These are phyloP conservation scores for Anacardium occidentale DNA, from an alignment of 345 rosid genomes.

Conservation along the genomic window DNA sequence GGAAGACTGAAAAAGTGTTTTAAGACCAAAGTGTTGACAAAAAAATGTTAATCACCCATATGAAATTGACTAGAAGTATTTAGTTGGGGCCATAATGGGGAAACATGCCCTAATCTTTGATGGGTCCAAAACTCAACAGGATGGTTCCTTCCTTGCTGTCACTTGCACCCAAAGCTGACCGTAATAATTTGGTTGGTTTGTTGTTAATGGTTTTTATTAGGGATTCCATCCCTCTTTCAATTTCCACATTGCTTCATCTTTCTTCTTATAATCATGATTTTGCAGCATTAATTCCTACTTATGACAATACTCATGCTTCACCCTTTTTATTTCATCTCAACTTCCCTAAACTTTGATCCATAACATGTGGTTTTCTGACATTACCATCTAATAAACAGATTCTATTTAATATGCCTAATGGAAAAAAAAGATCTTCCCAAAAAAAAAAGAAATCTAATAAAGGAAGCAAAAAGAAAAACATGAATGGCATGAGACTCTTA, in stretches of 20 bases:
- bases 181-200: slow-evolving; percentile 9
- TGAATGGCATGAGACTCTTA: no score
- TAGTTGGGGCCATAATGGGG: slow-evolving; percentile 6
- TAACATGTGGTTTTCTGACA: no score
- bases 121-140: slow-evolving; percentile 21
- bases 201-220: not conserved
- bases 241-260: not conserved
- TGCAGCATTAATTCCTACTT: slow-evolving; percentile 8
- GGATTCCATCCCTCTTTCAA: not conserved
- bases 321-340: not conserved
- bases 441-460: no score
- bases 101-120: slow-evolving; percentile 17
- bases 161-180: not conserved
- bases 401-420: no score
- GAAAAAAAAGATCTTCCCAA: no score
- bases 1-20: no score
- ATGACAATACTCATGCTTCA: slow-evolving; percentile 20
- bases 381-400: no score
- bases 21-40: no score
- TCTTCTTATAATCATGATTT: slow-evolving; percentile 11
- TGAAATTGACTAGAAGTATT: not conserved
- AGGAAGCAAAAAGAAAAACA: no score
- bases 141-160: slow-evolving; percentile 2
- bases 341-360: no score
- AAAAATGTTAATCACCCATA: no score